Conservation (phyloP, 352 stramenopile genomes). For the Elongisporangium senticosum region DNA sequence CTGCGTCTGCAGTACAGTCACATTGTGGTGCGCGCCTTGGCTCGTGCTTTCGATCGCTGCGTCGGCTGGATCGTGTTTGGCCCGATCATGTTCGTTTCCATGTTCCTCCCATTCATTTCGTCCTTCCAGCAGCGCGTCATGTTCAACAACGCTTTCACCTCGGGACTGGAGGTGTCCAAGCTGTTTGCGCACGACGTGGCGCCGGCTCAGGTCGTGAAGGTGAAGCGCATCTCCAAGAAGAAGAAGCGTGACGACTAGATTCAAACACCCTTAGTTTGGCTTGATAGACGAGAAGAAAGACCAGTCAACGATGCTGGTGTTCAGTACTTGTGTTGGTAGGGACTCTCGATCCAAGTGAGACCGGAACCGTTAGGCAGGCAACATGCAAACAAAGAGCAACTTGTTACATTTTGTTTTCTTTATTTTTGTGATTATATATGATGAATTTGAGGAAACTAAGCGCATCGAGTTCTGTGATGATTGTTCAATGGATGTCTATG, state of each 20-base stretch:
- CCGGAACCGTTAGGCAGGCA: neutral
- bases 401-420: constrained; percentile 1
- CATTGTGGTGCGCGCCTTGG: constrained; percentile 75
- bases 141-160: constrained; percentile 89
- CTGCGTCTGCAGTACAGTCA: constrained; percentile 78
- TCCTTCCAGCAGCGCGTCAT: constrained; percentile 87
- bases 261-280: neutral
- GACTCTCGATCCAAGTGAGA: neutral
- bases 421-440: neutral
- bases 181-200: constrained; percentile 84
- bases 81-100: constrained; percentile 83
- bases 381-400: neutral
- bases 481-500: neutral
- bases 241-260: constrained; percentile 83
- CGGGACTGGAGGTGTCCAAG: constrained; percentile 83
- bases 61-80: constrained; percentile 88
- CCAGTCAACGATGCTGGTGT: neutral
- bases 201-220: constrained; percentile 74
- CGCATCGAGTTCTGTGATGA: neutral
- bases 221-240: constrained; percentile 86
- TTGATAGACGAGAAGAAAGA: constrained; percentile 4
- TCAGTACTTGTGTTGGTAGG: neutral
- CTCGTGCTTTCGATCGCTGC: constrained; percentile 62
- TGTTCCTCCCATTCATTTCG: constrained; percentile 87
- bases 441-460: neutral